These are phyloP conservation scores for Tilletia caries DNA, from an alignment of 1,284 basidiomycete genomes.

Conservation along the genomic window DNA sequence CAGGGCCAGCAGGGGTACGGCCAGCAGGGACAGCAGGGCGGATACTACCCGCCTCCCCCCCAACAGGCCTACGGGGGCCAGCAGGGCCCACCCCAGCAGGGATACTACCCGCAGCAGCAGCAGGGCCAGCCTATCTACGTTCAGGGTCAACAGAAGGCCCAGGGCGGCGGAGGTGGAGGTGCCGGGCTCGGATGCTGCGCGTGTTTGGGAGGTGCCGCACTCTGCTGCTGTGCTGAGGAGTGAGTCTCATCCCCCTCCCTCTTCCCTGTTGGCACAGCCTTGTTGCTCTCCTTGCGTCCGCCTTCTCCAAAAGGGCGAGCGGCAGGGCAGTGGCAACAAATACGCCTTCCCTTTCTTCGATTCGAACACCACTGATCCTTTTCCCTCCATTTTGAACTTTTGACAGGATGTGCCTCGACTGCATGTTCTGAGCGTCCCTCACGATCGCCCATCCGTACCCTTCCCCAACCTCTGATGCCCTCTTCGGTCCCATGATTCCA, in stretches of 20 bases:
- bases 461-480: no score
- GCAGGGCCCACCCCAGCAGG: slow-evolving; percentile 19
- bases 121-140: slow-evolving; percentile 35
- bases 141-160: slow-evolving; percentile 27
- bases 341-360: no score
- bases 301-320: no score
- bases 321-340: neutral
- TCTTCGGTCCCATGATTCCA: no score
- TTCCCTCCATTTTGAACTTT: neutral
- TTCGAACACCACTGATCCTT: no score
- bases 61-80: slow-evolving; percentile 13
- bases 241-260: neutral
- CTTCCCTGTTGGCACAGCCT: no score
- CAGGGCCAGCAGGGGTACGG: slow-evolving; percentile 2
- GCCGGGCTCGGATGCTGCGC: slow-evolving; percentile 26
- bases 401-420: slow-evolving; percentile 12
- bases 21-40: neutral
- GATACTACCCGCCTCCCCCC: slow-evolving; percentile 12
- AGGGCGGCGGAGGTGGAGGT: slow-evolving; percentile 23
- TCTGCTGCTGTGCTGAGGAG: slow-evolving; percentile 35
- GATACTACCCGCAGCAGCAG: slow-evolving; percentile 21
- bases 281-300: no score
- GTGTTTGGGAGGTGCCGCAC: slow-evolving; percentile 25
- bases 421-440: slow-evolving; percentile 11
- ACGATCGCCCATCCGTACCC: no score